Evolutionary conservation across 164 flowering plant species (phyloP), one percentile per base, ranked within the genome.

Genomic region (Sextonia rubra): DNA sequence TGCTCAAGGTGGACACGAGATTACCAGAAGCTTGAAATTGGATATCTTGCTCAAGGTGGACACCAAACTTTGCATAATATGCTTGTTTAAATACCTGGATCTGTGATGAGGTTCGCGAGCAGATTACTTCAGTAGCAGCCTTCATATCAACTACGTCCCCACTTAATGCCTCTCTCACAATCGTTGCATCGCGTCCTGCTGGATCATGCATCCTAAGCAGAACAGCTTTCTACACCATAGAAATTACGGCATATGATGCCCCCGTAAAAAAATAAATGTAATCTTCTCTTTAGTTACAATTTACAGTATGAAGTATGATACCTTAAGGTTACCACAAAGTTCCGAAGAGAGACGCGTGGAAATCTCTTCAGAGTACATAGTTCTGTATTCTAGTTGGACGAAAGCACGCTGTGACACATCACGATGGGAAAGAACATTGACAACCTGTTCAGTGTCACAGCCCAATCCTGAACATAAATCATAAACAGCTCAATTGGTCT

Each of bases 201-300:
- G 91, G 97, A 80, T 89, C 90, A 71, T 77, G 80, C 87, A 93
- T 72, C 98, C 98, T 91, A 6, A 87, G 86, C 67, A 84, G 60
- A 63, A 90, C 79, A 25, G 97, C 96, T 84, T 27, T 86, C 98
- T 93, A 82, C 58, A 26, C 48, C 37, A 61, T 37, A 22, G 18
- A 3, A 48, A 30, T 30, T 47, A 66, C 62, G 26, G n/a, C 29
- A 67, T 67, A 29, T 23, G 55, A 27, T 24, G 32, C 4, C 44
- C 11, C 44, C 44, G 1, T n/a, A n/a, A 24, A 61, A 2, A 61
- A 23, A 61, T 18, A 23, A 61, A 11, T 12, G 4, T 14, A 15
- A 52, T 52, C 6, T 20, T 15, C 14, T 52, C 58, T 15, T 52
- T 15, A 52, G 17, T 17, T 3, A 52, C n/a, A 52, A 52, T 52